Conservation (phyloP, 2,329 filamentous ascomycete species). For the Cladophialophora chaetospira region DNA sequence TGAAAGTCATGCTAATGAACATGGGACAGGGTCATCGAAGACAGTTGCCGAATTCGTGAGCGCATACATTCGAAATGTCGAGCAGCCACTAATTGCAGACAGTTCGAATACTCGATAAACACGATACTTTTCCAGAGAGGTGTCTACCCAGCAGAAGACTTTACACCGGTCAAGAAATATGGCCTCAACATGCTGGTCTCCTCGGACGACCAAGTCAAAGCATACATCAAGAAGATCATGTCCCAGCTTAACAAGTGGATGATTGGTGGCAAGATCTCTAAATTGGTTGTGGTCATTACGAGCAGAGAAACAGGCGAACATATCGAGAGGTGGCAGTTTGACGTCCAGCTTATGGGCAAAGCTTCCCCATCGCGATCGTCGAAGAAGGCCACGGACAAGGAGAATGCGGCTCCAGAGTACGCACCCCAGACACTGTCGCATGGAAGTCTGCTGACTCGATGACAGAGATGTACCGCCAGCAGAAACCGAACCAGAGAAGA, state of each 20-base stretch:
- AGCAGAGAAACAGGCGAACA: constrained; percentile 96
- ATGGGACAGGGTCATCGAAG: constrained; percentile 66
- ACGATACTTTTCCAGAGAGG: constrained; percentile 92
- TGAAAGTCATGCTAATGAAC: constrained; percentile 7
- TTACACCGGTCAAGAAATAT: constrained; percentile 98
- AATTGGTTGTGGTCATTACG: constrained; percentile 94
- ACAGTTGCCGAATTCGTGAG: constrained; percentile 93
- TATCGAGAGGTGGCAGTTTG: constrained; percentile 97
- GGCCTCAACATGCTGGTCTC: constrained; percentile 98
- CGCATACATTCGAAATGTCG: constrained; percentile 29
- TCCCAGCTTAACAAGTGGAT: constrained; percentile 97
- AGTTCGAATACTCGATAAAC: constrained; percentile 97
- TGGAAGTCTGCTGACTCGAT: constrained; percentile 6
- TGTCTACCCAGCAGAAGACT: constrained; percentile 91
- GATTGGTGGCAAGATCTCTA: constrained; percentile 93
- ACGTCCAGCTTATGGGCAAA: constrained; percentile 68
- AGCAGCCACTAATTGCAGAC: constrained; percentile 30
- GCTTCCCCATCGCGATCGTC: constrained; percentile 52
- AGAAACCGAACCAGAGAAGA: constrained; percentile 64
- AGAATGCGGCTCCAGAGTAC: constrained; percentile 65
- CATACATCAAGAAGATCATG: constrained; percentile 99
- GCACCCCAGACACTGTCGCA: constrained; percentile 28
- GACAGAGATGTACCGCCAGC: constrained; percentile 36
- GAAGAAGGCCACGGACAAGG: constrained; percentile 62
- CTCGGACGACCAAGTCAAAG: constrained; percentile 95